These are phyloP conservation scores for Achaetomium macrosporum DNA, from an alignment of 2,329 filamentous ascomycete genomes.

Conservation along the genomic window DNA sequence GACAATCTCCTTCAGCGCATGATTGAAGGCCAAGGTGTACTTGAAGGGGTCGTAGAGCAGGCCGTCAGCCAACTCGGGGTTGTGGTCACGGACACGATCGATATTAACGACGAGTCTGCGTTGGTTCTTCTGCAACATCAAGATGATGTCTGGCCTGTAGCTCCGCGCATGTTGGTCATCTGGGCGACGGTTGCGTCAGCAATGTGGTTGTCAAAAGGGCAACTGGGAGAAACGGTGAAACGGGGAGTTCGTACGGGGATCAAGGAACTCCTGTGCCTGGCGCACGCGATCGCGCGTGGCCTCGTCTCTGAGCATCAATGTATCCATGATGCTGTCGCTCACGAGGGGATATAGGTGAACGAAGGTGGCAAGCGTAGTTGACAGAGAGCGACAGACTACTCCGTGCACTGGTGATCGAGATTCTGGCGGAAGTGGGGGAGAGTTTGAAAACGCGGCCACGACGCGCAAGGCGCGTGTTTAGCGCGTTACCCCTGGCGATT, in stretches of 20 bases:
- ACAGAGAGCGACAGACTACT: neutral
- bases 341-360: neutral
- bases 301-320: constrained; percentile 71
- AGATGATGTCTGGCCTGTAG: constrained; percentile 83
- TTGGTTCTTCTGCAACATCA: constrained; percentile 65
- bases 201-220: neutral
- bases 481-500: constrained; percentile 18
- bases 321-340: constrained; percentile 54
- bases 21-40: constrained; percentile 80
- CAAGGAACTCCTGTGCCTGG: constrained; percentile 85
- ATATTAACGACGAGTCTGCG: constrained; percentile 66
- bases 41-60: constrained; percentile 85
- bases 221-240: constrained; percentile 20
- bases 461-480: constrained; percentile 20
- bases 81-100: constrained; percentile 88
- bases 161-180: constrained; percentile 55
- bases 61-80: constrained; percentile 68
- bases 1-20: constrained; percentile 83
- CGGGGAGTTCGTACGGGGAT: constrained; percentile 64
- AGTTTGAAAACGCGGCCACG: constrained; percentile 20
- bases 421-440: constrained; percentile 12
- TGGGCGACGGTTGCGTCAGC: constrained; percentile 24
- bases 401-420: neutral
- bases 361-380: neutral
- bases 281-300: constrained; percentile 77